Evolutionary conservation across 192 early-diverging fungal species (phyloP).

Genomic region (Glomus cerebriforme): DNA sequence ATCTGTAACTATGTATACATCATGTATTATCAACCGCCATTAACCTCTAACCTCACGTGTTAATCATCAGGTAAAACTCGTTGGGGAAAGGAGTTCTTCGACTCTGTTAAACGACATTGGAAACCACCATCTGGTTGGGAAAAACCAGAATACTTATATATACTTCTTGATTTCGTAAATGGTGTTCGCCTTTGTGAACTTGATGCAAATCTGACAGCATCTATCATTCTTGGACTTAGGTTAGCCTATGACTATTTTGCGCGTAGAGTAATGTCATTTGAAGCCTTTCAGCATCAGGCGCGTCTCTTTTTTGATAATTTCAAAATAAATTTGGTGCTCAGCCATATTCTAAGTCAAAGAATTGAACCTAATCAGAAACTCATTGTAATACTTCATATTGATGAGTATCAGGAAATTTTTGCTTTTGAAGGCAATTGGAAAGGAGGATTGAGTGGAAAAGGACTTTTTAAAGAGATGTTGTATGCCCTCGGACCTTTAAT

Average conservation of each 20-base stretch:
- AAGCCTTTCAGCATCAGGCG: background rate
- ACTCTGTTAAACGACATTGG: too few relatives aligned
- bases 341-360: too few relatives aligned
- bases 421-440: background rate
- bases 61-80: too few relatives aligned
- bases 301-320: background rate
- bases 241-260: background rate
- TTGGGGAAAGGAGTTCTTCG: too few relatives aligned
- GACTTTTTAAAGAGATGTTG: background rate
- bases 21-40: too few relatives aligned
- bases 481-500: background rate
- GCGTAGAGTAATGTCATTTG: background rate
- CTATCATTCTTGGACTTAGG: background rate
- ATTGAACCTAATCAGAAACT: background rate
- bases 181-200: background rate
- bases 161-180: too few relatives aligned
- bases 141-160: too few relatives aligned
- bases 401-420: background rate
- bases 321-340: background rate
- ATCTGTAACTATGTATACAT: too few relatives aligned
- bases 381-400: background rate
- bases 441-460: background rate
- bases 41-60: too few relatives aligned
- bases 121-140: too few relatives aligned
- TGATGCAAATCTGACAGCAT: background rate